Evolutionary conservation across 208 protist genomes (phyloP), one percentile per base, ranked within the genome.

Genomic region (Leishmania tarentolae): DNA sequence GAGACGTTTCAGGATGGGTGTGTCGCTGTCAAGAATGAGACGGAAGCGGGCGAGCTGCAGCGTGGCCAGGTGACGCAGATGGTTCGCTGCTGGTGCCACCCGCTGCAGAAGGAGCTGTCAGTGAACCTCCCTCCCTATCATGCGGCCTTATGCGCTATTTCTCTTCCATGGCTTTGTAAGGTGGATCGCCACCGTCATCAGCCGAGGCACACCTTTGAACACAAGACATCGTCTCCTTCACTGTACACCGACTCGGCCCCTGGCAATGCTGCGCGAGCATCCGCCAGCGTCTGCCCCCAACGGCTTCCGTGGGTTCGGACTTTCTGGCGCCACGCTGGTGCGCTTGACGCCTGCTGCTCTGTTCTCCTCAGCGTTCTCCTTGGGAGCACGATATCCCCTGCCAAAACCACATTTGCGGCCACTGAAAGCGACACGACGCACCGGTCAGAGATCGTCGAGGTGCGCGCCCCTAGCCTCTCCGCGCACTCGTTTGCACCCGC

Each of bases 271-370:
- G 69, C 15, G 69, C 69, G 9, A 2, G 24, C 24, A 37, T 53
- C 19, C 17, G 7, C 24, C n/a, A 15, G 31, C 37, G n/a, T 24
- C 24, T 50, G 6, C 46, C 3, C 52, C 13, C n/a, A 19, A 15
- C 37, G 56, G n/a, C 31, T 80, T 28, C 76, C 75, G 19, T 85
- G 71, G 72, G 65, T 82, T 42, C 77, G 71, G 35, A 85, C 89
- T 28, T 87, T 95, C 24, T 97, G 90, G 88, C 86, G 93, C 7
- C 90, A 95, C 59, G 65, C 75, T 6, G 73, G 57, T n/a, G 82
- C 91, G 0, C 82, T 95, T 15, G 90, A 93, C 65, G 80, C 85
- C 8, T 83, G 84, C 66, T 89, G 85, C 35, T 94, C 92, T 24
- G 78, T 92, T 52, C 59, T 95, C 13, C 42, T 93, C 61, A 89